Evolutionary conservation across 768 basidiomycete species (phyloP).

Genomic region (Suillus clintonianus): DNA sequence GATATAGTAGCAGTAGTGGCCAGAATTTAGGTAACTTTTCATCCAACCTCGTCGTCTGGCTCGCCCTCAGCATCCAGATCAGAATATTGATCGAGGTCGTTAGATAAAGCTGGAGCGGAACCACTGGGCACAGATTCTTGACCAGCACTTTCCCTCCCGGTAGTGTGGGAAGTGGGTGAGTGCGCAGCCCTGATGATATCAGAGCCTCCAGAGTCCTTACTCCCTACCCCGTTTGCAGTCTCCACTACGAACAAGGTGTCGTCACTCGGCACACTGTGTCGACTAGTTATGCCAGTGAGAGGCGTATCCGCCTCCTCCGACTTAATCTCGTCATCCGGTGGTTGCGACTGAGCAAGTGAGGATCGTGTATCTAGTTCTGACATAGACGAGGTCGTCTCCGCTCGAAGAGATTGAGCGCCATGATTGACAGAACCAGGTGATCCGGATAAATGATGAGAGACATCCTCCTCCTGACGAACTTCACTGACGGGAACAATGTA

Average conservation of each 20-base stretch:
- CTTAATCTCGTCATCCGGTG: slow-evolving; percentile 37
- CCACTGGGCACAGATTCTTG: not conserved
- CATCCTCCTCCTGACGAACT: slow-evolving; percentile 1
- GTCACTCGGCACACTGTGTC: slow-evolving; percentile 60
- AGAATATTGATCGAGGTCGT: slow-evolving; percentile 26
- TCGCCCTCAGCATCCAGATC: slow-evolving; percentile 45
- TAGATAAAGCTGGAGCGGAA: slow-evolving; percentile 23
- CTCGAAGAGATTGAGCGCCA: not conserved
- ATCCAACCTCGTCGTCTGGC: slow-evolving; percentile 47
- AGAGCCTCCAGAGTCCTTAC: slow-evolving; percentile 22
- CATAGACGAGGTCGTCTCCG: not conserved
- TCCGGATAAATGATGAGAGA: slow-evolving; percentile 2
- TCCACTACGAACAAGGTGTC: slow-evolving; percentile 50
- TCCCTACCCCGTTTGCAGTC: slow-evolving; percentile 26
- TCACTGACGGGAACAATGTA: slow-evolving; percentile 17
- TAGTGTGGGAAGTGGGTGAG: slow-evolving; percentile 21
- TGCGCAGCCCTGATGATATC: slow-evolving; percentile 1
- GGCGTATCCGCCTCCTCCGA: slow-evolving; percentile 59
- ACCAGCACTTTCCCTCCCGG: slow-evolving; percentile 10
- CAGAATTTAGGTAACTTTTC: slow-evolving; percentile 37
- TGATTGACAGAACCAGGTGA: not conserved
- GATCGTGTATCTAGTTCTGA: slow-evolving; percentile 4
- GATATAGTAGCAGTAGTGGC: slow-evolving; percentile 9
- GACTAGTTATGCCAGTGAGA: slow-evolving; percentile 47
- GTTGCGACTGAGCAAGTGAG: slow-evolving; percentile 1